Conservation (phyloP, 2,329 filamentous ascomycete species). For the Massarina eburnea region DNA sequence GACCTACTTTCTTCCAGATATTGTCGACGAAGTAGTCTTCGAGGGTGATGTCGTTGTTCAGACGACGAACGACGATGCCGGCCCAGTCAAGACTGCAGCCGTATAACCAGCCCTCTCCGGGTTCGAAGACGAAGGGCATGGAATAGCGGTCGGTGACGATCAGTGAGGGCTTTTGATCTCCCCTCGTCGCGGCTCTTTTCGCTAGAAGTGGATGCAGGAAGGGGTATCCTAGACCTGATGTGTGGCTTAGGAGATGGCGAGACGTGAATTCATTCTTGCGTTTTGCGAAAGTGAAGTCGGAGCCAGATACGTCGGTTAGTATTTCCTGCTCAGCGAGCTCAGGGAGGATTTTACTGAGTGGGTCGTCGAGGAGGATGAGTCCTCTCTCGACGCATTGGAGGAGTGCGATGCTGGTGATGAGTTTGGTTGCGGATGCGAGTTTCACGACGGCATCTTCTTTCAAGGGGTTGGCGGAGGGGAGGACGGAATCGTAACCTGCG, state of each 20-base stretch:
- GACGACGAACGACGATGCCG: conserved; percentile 12
- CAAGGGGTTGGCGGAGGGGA: conserved; percentile 1
- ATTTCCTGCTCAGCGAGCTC: conserved; percentile 17
- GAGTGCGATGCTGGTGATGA: conserved; percentile 20
- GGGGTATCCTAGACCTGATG: conserved; percentile 15
- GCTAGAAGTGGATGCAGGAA: conserved; percentile 9
- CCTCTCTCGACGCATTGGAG: conserved; percentile 23
- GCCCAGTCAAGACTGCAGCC: conserved; percentile 18
- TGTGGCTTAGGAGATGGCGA: conserved; percentile 22
- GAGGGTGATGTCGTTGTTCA: conserved; percentile 9
- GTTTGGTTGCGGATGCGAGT: conserved; percentile 23
- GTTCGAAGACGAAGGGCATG: conserved; percentile 18
- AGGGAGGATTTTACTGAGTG: conserved; percentile 17
- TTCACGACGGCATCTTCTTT: conserved; percentile 15
- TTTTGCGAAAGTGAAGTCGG: conserved; percentile 1
- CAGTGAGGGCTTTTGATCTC: not conserved
- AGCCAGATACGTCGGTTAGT: not conserved
- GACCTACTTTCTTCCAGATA: conserved; percentile 12
- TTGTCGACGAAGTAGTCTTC: conserved; percentile 19
- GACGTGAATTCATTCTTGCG: conserved; percentile 7
- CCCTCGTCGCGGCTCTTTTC: conserved; percentile 1
- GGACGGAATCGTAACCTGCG: conserved; percentile 5
- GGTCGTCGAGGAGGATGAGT: conserved; percentile 19
- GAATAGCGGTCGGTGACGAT: conserved; percentile 6
- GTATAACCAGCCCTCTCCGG: conserved; percentile 16